These are phyloP conservation scores for Barnettozyma siamensis DNA, from an alignment of 805 yeast genomes.

Conservation along the genomic window DNA sequence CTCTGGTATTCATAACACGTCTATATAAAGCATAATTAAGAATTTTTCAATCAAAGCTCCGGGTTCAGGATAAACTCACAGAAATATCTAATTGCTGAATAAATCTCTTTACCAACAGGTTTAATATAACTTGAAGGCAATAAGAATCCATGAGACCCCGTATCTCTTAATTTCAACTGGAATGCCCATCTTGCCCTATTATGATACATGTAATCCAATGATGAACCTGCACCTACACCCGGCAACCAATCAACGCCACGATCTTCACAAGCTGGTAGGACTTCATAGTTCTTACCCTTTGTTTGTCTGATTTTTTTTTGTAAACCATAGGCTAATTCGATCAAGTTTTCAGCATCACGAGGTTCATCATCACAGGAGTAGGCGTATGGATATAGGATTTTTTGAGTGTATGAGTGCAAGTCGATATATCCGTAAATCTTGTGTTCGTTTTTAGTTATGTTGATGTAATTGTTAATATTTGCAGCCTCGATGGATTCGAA, in stretches of 20 bases:
- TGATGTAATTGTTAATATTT: slow-evolving; percentile 42
- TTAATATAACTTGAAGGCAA: slow-evolving; percentile 62
- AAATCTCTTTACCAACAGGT: slow-evolving; percentile 75
- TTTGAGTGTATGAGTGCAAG: slow-evolving; percentile 81
- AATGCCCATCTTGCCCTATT: slow-evolving; percentile 79
- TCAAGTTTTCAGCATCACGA: slow-evolving; percentile 71
- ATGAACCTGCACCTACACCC: slow-evolving; percentile 73
- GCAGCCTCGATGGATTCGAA: slow-evolving; percentile 60
- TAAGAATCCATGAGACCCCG: slow-evolving; percentile 78
- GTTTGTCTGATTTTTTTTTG: slow-evolving; percentile 63
- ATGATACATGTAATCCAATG: slow-evolving; percentile 80
- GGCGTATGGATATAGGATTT: slow-evolving; percentile 77
- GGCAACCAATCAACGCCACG: slow-evolving; percentile 70
- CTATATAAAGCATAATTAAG: too few relatives aligned
- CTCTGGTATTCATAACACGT: too few relatives aligned
- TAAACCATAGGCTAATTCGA: slow-evolving; percentile 77
- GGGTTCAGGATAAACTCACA: slow-evolving; percentile 43
- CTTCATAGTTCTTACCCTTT: slow-evolving; percentile 61
- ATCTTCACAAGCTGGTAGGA: slow-evolving; percentile 74
- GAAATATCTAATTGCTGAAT: slow-evolving; percentile 63
- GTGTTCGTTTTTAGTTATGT: slow-evolving; percentile 40
- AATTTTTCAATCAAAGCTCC: slow-evolving; percentile 22
- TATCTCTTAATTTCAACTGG: slow-evolving; percentile 75
- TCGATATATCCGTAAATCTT: slow-evolving; percentile 73
- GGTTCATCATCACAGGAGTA: slow-evolving; percentile 70